phyloP scores from a whole-genome alignment of 78 protist species.

The Dictyostelium capitatum region DNA sequence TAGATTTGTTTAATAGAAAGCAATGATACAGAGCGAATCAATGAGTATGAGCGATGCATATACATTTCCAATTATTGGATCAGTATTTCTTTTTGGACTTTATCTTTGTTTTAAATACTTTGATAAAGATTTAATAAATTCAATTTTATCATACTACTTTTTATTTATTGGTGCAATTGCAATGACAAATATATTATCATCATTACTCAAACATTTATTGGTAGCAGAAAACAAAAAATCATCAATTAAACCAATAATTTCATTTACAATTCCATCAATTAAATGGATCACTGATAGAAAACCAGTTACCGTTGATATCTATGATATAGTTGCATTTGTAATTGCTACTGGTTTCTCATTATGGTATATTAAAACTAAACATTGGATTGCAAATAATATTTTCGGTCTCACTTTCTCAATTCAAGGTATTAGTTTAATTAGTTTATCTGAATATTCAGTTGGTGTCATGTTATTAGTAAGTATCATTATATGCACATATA shows the following conservation, averaged over 20 bases:
- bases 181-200: background rate
- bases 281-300: background rate
- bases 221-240: background rate
- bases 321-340: constrained; percentile 41
- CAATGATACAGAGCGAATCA: constrained; percentile 54
- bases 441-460: constrained; percentile 52
- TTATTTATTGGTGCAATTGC: constrained; percentile 78
- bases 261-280: constrained; percentile 39
- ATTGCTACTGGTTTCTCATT: constrained; percentile 23
- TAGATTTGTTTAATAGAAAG: too few relatives aligned
- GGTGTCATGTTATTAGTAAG: constrained; percentile 85
- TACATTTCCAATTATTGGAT: constrained; percentile 90
- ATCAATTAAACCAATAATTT: background rate
- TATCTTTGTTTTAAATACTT: constrained; percentile 85
- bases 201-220: background rate
- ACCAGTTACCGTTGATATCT: constrained; percentile 5
- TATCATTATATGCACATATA: too few relatives aligned
- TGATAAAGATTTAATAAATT: constrained; percentile 76
- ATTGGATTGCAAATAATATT: constrained; percentile 95
- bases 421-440: constrained; percentile 66
- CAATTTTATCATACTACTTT: constrained; percentile 76
- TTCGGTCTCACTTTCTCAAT: constrained; percentile 88
- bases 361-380: constrained; percentile 78
- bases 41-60: constrained; percentile 88
- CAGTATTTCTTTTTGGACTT: constrained; percentile 80